These are phyloP conservation scores for Venturiaceae sp. DNA, from an alignment of 2,329 filamentous ascomycete species.

Conservation along the genomic window DNA sequence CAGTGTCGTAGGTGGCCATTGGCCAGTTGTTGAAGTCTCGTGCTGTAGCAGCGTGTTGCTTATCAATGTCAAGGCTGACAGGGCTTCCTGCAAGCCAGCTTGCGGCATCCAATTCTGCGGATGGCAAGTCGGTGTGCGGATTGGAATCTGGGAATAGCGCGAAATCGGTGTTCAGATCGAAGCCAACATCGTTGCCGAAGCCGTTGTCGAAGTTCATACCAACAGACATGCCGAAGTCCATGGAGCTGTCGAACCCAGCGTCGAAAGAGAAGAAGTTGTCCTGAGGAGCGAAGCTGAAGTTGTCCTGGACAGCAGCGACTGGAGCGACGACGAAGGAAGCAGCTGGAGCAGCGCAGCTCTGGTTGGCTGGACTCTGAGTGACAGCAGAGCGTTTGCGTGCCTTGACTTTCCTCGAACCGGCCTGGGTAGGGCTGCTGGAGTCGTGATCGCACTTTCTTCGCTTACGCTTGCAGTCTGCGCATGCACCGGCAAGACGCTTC, in stretches of 20 bases:
- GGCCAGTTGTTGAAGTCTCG: background rate
- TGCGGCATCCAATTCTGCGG: background rate
- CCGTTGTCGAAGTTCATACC: background rate
- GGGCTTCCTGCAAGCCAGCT: background rate
- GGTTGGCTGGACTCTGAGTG: background rate
- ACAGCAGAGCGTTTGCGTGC: background rate
- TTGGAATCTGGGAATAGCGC: background rate
- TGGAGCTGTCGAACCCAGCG: background rate
- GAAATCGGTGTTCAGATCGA: background rate
- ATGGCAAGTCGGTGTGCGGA: background rate
- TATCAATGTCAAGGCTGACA: background rate
- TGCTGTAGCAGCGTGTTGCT: background rate
- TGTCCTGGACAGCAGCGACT: background rate
- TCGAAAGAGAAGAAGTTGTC: background rate
- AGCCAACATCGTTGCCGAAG: background rate
- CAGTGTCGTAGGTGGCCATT: background rate
- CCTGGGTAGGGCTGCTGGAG: background rate
- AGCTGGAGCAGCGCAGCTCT: background rate
- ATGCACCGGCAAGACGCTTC: constrained; percentile 9
- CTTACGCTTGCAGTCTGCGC: constrained; percentile 10
- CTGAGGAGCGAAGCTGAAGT: background rate
- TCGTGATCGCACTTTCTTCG: constrained; percentile 8
- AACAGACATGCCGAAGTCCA: background rate
- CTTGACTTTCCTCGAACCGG: background rate
- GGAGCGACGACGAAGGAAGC: background rate